Percentiles rank a stretch among this genome's conserved stretches.
Evolutionary conservation across 768 basidiomycete genomes (phyloP).

Genomic region (Trametes coccinea): DNA sequence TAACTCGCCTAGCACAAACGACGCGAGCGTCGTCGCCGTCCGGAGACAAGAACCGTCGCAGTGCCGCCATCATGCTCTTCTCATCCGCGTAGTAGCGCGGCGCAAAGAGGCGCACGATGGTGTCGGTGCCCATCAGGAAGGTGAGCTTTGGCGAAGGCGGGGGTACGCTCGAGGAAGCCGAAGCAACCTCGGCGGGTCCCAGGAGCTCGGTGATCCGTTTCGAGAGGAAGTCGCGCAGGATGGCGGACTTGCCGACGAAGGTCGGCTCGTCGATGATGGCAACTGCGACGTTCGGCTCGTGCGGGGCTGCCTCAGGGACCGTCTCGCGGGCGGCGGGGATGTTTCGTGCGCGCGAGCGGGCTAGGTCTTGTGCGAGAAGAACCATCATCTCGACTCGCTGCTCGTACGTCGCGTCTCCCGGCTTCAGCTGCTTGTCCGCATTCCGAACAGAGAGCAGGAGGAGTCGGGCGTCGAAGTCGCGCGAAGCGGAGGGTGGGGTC

Average conservation of each 20-base stretch:
- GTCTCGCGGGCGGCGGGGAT: neutral
- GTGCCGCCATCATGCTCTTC: slow-evolving; percentile 53
- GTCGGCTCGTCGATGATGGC: slow-evolving; percentile 86
- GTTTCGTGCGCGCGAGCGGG: neutral
- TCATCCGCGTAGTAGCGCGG: slow-evolving; percentile 68
- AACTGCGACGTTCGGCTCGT: slow-evolving; percentile 59
- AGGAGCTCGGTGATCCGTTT: slow-evolving; percentile 32
- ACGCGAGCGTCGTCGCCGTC: slow-evolving; percentile 60
- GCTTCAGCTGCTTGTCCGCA: slow-evolving; percentile 75
- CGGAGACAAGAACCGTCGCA: slow-evolving; percentile 60
- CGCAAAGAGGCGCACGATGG: slow-evolving; percentile 76
- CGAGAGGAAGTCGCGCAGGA: slow-evolving; percentile 54
- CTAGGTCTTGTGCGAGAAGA: slow-evolving; percentile 56
- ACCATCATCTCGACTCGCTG: slow-evolving; percentile 89
- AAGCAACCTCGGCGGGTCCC: neutral
- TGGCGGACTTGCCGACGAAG: slow-evolving; percentile 78
- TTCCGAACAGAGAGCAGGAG: slow-evolving; percentile 84
- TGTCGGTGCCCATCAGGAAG: slow-evolving; percentile 84
- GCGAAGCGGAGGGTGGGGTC: slow-evolving; percentile 11
- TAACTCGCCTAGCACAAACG: slow-evolving; percentile 61
- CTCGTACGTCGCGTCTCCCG: slow-evolving; percentile 69
- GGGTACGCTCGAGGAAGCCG: neutral
- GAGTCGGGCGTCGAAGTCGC: slow-evolving; percentile 69
- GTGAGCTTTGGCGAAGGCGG: slow-evolving; percentile 45
- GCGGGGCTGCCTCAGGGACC: neutral